Evolutionary conservation across 306 rosid species (phyloP).

Genomic region (Corylus americana): DNA sequence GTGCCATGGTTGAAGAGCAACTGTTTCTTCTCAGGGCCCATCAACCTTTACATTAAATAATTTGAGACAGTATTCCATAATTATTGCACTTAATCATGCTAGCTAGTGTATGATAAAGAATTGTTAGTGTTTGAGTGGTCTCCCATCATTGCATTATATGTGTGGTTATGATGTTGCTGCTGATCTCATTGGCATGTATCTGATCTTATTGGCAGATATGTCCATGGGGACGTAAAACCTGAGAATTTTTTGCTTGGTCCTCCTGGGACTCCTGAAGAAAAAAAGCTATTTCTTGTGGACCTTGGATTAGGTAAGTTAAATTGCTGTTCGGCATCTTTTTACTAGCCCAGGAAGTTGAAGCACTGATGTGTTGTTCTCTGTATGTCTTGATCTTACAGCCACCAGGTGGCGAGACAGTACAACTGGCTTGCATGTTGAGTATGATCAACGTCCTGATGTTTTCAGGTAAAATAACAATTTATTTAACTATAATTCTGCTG

Average conservation of each 20-base stretch:
- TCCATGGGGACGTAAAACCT: conserved; percentile 95
- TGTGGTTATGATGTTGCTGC: conserved; percentile 12
- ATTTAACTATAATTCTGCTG: not conserved
- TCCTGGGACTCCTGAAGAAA: conserved; percentile 79
- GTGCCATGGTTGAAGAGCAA: not conserved
- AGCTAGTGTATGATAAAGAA: not conserved
- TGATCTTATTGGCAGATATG: conserved; percentile 57
- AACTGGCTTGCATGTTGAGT: conserved; percentile 80
- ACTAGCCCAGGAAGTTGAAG: not conserved
- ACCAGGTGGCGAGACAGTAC: conserved; percentile 68
- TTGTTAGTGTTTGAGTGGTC: conserved; percentile 1
- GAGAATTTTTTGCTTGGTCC: conserved; percentile 93
- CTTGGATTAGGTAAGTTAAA: conserved; percentile 70
- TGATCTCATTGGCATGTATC: conserved; percentile 24
- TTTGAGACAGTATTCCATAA: not conserved
- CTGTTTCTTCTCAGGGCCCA: not conserved
- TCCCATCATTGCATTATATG: conserved; percentile 14
- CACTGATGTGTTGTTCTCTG: conserved; percentile 7
- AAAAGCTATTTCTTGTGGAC: conserved; percentile 78
- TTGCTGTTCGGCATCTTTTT: not conserved
- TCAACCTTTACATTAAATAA: not conserved
- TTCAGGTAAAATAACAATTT: conserved; percentile 54
- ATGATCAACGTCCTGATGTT: conserved; percentile 93
- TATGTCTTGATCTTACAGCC: conserved; percentile 50
- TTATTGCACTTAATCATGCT: not conserved